These are phyloP conservation scores for Zangia roseola DNA, from an alignment of 768 basidiomycete species.

Conservation along the genomic window DNA sequence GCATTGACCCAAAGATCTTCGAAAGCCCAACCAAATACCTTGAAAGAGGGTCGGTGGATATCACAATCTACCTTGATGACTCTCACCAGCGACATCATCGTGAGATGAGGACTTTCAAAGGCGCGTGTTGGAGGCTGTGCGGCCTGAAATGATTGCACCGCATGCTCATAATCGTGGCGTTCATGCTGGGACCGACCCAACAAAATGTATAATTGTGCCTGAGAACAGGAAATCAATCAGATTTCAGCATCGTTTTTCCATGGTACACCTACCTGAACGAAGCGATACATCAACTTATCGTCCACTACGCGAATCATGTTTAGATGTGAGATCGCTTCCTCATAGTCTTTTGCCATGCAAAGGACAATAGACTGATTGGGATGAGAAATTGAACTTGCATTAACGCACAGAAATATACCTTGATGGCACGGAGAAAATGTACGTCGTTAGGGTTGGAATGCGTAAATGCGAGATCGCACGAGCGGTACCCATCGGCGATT, in stretches of 20 bases:
- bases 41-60: not conserved
- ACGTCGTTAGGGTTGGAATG: not conserved
- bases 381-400: not conserved
- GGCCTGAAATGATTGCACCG: constrained; percentile 1
- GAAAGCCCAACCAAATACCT: constrained; percentile 9
- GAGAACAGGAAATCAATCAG: not conserved
- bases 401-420: not conserved
- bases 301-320: not conserved
- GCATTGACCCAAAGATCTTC: not conserved
- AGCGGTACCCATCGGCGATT: not conserved
- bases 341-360: not conserved
- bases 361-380: not conserved
- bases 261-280: not conserved
- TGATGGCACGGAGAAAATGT: constrained; percentile 5
- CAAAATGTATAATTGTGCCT: constrained; percentile 2
- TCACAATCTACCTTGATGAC: not conserved
- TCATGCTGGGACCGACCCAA: not conserved
- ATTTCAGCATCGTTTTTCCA: not conserved
- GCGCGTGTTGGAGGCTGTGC: not conserved
- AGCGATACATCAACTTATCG: not conserved
- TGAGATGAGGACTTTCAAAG: not conserved
- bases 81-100: constrained; percentile 6
- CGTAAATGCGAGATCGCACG: constrained; percentile 4
- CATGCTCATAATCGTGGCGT: constrained; percentile 2
- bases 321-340: constrained; percentile 1